These are phyloP conservation scores for Monilinia aucupariae DNA, from an alignment of 2,329 filamentous ascomycete species.

Conservation along the genomic window DNA sequence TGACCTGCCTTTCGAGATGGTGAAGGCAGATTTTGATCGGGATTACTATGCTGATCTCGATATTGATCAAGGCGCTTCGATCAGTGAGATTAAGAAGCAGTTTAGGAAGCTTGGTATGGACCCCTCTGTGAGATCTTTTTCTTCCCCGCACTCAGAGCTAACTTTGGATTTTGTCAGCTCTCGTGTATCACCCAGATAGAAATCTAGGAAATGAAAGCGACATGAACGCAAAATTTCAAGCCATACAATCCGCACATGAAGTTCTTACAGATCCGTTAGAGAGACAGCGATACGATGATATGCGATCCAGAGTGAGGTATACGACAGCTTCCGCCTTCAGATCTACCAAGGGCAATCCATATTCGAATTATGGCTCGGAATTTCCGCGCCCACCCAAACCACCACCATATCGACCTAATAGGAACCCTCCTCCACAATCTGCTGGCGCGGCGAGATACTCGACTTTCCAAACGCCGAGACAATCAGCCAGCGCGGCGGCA, in stretches of 20 bases:
- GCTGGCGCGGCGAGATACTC: slow-evolving; percentile 33
- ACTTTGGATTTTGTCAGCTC: slow-evolving; percentile 40
- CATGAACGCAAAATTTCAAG: slow-evolving; percentile 62
- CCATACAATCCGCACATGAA: slow-evolving; percentile 65
- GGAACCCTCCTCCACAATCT: slow-evolving; percentile 28
- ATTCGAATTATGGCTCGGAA: slow-evolving; percentile 31
- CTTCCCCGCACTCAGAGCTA: slow-evolving; percentile 3
- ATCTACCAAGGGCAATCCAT: slow-evolving; percentile 34
- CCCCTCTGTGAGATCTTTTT: not conserved
- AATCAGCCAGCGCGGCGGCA: slow-evolving; percentile 27
- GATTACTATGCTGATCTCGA: slow-evolving; percentile 68
- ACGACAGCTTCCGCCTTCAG: slow-evolving; percentile 21
- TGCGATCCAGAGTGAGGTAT: slow-evolving; percentile 27
- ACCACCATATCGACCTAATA: slow-evolving; percentile 25
- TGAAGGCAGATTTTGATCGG: slow-evolving; percentile 34
- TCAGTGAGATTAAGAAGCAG: slow-evolving; percentile 63
- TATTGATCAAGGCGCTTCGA: slow-evolving; percentile 50
- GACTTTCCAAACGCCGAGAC: slow-evolving; percentile 30
- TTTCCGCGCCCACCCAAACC: slow-evolving; percentile 33
- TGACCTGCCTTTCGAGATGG: slow-evolving; percentile 28
- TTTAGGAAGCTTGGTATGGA: slow-evolving; percentile 59
- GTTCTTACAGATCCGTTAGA: slow-evolving; percentile 45
- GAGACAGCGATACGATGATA: slow-evolving; percentile 34
- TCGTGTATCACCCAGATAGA: slow-evolving; percentile 65
- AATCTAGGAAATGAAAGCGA: slow-evolving; percentile 64